phyloP scores from a whole-genome alignment of 495 filamentous ascomycete genomes.

The Friedmanniomyces simplex region DNA sequence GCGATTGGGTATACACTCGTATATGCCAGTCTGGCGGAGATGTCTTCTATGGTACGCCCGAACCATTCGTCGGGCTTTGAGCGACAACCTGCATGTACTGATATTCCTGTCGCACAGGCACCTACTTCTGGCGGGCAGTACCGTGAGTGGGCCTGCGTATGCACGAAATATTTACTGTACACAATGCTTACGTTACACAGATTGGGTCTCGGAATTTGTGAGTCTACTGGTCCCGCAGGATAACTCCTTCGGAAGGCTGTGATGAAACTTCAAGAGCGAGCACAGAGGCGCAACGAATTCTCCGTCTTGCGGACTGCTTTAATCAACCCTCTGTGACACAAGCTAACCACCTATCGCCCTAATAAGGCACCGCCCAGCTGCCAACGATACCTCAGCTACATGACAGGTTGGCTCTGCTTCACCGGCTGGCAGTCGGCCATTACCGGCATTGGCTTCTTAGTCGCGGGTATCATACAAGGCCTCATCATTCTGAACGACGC shows the following conservation, averaged over 20 bases:
- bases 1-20: slow-evolving; percentile 2
- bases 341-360: too few relatives aligned
- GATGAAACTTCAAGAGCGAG: too few relatives aligned
- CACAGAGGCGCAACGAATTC: too few relatives aligned
- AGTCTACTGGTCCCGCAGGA: too few relatives aligned
- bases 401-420: slow-evolving; percentile 18
- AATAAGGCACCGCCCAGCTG: background rate
- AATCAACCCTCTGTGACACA: too few relatives aligned
- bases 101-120: background rate
- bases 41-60: slow-evolving; percentile 18
- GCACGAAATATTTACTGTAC: background rate
- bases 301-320: too few relatives aligned
- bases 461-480: slow-evolving; percentile 28
- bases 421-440: slow-evolving; percentile 12
- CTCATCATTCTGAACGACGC: slow-evolving; percentile 16
- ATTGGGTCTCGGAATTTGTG: slow-evolving; percentile 14
- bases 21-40: slow-evolving; percentile 13
- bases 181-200: background rate
- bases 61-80: background rate
- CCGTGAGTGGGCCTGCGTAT: background rate
- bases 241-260: too few relatives aligned
- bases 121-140: slow-evolving; percentile 17
- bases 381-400: slow-evolving; percentile 15
- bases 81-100: background rate
- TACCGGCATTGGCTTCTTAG: slow-evolving; percentile 13